phyloP scores from a whole-genome alignment of 83 land plant genomes.

The Thuja plicata region DNA sequence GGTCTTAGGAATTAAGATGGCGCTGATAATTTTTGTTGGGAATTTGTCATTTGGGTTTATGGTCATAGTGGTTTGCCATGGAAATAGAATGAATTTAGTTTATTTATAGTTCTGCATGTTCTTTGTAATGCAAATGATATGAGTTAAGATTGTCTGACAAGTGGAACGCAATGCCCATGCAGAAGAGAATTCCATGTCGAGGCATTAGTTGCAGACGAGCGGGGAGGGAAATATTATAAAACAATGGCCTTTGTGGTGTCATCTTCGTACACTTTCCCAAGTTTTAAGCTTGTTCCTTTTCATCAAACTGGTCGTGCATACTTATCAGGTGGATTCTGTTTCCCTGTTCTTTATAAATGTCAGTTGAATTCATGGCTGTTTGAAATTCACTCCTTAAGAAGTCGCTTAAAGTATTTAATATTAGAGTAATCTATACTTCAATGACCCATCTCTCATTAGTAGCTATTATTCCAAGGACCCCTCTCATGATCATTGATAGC shows the following conservation, averaged over 20 bases:
- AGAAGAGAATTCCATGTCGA: background rate
- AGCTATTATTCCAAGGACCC: background rate
- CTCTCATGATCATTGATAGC: background rate
- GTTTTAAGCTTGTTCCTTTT: conserved; percentile 15
- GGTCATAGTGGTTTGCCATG: background rate
- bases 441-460: background rate
- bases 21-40: background rate
- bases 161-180: background rate
- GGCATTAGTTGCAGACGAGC: background rate
- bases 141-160: background rate
- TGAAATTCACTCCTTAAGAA: background rate
- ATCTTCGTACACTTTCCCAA: conserved; percentile 14
- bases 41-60: background rate
- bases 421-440: background rate
- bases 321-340: background rate
- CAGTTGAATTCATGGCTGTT: background rate
- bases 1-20: background rate
- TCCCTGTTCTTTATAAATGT: background rate
- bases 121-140: background rate
- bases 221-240: background rate
- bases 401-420: background rate
- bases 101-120: background rate
- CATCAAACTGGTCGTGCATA: conserved; percentile 15
- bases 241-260: conserved; percentile 16
- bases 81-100: background rate